Evolutionary conservation across 371 early-diverging fungal species (phyloP).

Genomic region (Funneliformis caledonium): DNA sequence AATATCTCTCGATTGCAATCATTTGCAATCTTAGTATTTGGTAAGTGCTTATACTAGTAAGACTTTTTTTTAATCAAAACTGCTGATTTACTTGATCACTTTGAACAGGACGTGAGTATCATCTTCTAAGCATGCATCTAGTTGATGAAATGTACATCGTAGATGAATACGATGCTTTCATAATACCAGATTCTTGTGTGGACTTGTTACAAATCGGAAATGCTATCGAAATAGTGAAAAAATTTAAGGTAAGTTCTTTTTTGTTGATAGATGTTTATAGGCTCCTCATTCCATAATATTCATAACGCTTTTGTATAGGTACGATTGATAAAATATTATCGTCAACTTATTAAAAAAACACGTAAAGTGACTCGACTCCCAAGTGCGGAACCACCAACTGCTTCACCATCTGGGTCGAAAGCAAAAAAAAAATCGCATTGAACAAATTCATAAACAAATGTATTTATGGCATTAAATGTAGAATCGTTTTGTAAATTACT

Average conservation of each 20-base stretch:
- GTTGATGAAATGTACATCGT: slow-evolving; percentile 4
- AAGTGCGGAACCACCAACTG: background rate
- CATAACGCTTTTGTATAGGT: slow-evolving; percentile 6
- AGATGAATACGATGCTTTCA: slow-evolving; percentile 9
- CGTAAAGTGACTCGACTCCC: background rate
- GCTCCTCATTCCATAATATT: background rate
- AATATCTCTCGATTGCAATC: background rate
- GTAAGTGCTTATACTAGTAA: background rate
- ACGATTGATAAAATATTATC: slow-evolving; percentile 7
- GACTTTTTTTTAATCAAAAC: slow-evolving; percentile 12
- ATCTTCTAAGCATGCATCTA: slow-evolving; percentile 9
- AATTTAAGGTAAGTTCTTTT: slow-evolving; percentile 28
- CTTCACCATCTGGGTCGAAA: background rate
- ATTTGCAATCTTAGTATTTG: background rate
- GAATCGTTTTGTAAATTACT: too few species aligned
- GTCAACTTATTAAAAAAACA: background rate
- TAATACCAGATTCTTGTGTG: slow-evolving; percentile 7
- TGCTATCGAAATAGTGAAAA: background rate
- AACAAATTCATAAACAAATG: too few species aligned
- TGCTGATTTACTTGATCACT: background rate
- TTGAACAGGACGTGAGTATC: slow-evolving; percentile 8
- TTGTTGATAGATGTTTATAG: slow-evolving; percentile 8
- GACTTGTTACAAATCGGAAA: background rate
- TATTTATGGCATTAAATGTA: too few species aligned
- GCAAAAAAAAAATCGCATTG: too few species aligned